phyloP scores from a whole-genome alignment of 345 rosid genomes.

The Populus simonii region DNA sequence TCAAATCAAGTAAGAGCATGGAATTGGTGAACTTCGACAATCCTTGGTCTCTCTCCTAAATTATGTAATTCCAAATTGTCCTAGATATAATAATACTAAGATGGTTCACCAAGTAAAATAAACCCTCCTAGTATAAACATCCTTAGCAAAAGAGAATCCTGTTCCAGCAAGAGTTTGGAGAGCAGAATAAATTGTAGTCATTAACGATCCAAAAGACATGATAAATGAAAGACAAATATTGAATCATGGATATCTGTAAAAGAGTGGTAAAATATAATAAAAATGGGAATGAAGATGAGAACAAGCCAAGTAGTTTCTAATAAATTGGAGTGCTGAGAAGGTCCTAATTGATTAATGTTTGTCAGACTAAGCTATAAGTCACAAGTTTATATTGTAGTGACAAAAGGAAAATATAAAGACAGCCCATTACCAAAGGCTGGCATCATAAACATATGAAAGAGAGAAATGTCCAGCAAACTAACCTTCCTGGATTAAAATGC shows the following conservation, averaged over 20 bases:
- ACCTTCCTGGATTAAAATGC: conserved; percentile 78
- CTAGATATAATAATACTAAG: not conserved
- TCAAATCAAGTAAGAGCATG: not conserved
- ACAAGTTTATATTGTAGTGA: too few species aligned
- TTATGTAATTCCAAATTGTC: not conserved
- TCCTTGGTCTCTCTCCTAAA: not conserved
- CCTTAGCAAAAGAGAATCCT: not conserved
- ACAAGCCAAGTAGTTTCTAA: not conserved
- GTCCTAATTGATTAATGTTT: too few species aligned
- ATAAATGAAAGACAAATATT: not conserved
- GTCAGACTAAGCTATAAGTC: too few species aligned
- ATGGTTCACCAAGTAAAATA: not conserved
- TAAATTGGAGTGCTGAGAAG: not conserved
- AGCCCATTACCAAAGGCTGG: not conserved
- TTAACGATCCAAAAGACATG: not conserved
- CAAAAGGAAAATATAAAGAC: not conserved
- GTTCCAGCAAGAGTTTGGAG: not conserved
- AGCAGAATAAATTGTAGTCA: not conserved
- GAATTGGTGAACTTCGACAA: not conserved
- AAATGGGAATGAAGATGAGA: not conserved
- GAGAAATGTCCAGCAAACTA: conserved; percentile 6
- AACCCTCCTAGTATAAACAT: not conserved
- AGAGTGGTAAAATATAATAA: not conserved
- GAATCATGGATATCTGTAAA: not conserved
- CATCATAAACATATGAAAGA: not conserved